Evolutionary conservation across 805 yeast species (phyloP).

Genomic region (Starmerella davenportii): DNA sequence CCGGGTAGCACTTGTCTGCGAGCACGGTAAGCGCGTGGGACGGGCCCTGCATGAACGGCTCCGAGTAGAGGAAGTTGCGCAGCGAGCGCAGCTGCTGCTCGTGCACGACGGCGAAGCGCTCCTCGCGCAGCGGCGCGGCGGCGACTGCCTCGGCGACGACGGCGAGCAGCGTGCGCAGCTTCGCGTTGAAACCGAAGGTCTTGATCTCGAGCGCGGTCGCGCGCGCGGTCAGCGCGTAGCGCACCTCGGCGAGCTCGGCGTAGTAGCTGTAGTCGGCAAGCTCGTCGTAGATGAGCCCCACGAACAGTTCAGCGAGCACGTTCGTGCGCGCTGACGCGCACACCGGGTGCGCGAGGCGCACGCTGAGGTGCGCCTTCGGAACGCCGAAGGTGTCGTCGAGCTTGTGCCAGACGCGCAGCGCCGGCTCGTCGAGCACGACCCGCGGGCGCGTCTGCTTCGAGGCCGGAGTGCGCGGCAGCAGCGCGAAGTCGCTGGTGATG

Average conservation of each 20-base stretch:
- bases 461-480: slow-evolving; percentile 25
- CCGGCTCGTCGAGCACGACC: slow-evolving; percentile 31
- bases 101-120: slow-evolving; percentile 49
- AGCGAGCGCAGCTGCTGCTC: slow-evolving; percentile 44
- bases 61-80: slow-evolving; percentile 50
- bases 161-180: slow-evolving; percentile 43
- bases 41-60: slow-evolving; percentile 66
- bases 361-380: slow-evolving; percentile 62
- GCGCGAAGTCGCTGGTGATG: slow-evolving; percentile 60
- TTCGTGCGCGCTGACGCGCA: slow-evolving; percentile 22
- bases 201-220: slow-evolving; percentile 55
- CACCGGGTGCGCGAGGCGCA: slow-evolving; percentile 43
- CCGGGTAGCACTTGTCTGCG: slow-evolving; percentile 54
- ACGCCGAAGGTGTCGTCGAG: slow-evolving; percentile 76
- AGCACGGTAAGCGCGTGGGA: slow-evolving; percentile 41
- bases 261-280: slow-evolving; percentile 62
- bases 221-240: slow-evolving; percentile 37
- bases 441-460: slow-evolving; percentile 36
- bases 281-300: slow-evolving; percentile 57
- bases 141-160: slow-evolving; percentile 40
- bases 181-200: slow-evolving; percentile 70
- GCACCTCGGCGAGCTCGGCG: slow-evolving; percentile 67
- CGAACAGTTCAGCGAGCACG: slow-evolving; percentile 41
- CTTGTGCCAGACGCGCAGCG: slow-evolving; percentile 49
- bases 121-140: slow-evolving; percentile 32